A percentile compares a stretch with the other conserved stretches of the same genome.
phyloP scores from a whole-genome alignment of 2,329 filamentous ascomycete genomes.

The Thelonectria discophora region DNA sequence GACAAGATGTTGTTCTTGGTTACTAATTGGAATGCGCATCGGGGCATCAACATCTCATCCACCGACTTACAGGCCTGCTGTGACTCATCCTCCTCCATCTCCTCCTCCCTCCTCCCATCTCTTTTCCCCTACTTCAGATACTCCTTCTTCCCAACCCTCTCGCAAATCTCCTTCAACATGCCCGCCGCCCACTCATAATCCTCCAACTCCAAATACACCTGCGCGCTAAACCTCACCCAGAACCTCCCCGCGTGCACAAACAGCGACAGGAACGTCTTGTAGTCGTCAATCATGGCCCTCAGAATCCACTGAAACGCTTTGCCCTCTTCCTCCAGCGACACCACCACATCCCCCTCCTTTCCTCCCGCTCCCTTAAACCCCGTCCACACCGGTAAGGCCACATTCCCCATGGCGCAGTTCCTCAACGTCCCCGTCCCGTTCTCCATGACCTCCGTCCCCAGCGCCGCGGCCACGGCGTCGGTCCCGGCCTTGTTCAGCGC shows the following conservation, averaged over 20 bases:
- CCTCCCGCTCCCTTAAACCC: slow-evolving; percentile 37
- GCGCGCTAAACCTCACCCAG: slow-evolving; percentile 80
- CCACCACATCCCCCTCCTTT: slow-evolving; percentile 41
- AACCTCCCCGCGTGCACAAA: slow-evolving; percentile 68
- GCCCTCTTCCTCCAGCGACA: slow-evolving; percentile 45
- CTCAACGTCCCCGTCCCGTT: slow-evolving; percentile 69
- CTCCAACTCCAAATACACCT: slow-evolving; percentile 81
- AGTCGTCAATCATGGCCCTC: slow-evolving; percentile 62
- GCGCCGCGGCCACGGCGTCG: slow-evolving; percentile 63
- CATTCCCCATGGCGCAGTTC: slow-evolving; percentile 75
- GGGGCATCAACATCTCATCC: too few relatives aligned
- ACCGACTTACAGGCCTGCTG: too few relatives aligned
- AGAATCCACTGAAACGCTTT: slow-evolving; percentile 67
- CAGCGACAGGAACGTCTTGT: slow-evolving; percentile 76
- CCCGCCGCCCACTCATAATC: slow-evolving; percentile 79
- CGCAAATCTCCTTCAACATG: slow-evolving; percentile 61
- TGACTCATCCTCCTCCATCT: too few relatives aligned
- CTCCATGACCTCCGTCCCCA: slow-evolving; percentile 78
- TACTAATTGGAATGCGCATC: too few relatives aligned
- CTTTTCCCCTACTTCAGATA: slow-evolving; percentile 31
- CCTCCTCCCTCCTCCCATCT: too few relatives aligned
- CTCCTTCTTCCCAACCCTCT: slow-evolving; percentile 51
- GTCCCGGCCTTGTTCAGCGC: slow-evolving; percentile 72
- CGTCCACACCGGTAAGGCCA: slow-evolving; percentile 72
- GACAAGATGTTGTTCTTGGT: too few relatives aligned